Percentiles rank a stretch among this genome's conserved stretches.
phyloP scores from a whole-genome alignment of 2,329 filamentous ascomycete species.

The Trichophyton equinum region DNA sequence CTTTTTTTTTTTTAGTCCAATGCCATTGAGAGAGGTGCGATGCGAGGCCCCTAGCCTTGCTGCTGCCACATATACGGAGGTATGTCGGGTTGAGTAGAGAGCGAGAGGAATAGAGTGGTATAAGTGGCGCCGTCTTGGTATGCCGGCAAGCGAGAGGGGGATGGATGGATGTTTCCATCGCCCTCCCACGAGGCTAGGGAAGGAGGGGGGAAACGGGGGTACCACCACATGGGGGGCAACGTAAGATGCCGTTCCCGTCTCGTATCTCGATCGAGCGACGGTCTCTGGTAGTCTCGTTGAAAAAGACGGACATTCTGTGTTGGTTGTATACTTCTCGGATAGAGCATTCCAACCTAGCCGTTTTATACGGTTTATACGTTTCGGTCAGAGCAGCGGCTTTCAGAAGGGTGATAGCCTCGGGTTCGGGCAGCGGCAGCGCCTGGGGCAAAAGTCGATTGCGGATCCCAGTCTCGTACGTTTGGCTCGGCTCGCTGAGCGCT shows the following conservation, averaged over 20 bases:
- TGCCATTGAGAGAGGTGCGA: not conserved
- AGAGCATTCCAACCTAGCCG: not conserved
- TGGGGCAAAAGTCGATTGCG: constrained; percentile 26
- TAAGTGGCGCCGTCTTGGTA: too few species aligned
- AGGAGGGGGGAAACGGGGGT: not conserved
- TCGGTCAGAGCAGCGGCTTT: not conserved
- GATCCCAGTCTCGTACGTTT: constrained; percentile 25
- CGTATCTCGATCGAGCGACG: not conserved
- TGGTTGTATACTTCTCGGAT: not conserved
- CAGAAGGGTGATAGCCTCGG: not conserved
- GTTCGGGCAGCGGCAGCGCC: not conserved
- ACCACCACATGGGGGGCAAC: not conserved
- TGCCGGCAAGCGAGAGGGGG: not conserved
- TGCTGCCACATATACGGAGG: not conserved
- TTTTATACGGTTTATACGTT: not conserved
- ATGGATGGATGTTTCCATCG: not conserved
- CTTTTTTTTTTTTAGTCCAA: not conserved
- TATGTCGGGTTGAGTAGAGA: not conserved
- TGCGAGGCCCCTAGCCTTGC: not conserved
- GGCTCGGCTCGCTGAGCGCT: constrained; percentile 16
- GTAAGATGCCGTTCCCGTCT: not conserved
- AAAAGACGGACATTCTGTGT: not conserved
- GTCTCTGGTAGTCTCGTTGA: not conserved
- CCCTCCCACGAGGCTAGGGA: not conserved
- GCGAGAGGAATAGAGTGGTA: not conserved